Base-by-base conservation (phyloP, 1,139 yeast genomes). In the Candida anutae region DNA sequence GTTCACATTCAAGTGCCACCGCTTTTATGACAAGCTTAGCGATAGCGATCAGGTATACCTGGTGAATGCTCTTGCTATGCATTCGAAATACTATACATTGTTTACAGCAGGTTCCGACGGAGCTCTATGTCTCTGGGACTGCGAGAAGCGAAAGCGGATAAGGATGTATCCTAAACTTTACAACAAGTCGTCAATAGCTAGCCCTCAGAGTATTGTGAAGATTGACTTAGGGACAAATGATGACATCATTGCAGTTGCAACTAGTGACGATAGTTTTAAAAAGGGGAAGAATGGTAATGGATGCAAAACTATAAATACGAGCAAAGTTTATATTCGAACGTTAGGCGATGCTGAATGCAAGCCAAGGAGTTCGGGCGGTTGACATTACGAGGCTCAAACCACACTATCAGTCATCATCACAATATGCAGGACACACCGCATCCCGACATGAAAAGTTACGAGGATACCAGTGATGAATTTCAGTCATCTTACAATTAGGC, bases 1-100 rank as follows among this genome's bases (percentile, higher is more conserved):
- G 32, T 88, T 78, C 50, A 94, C 95, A 0, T 88, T 87, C 62
- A 77, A 85, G 44, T 82, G 95, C 40, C 96, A 88, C 50, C 58
- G 95, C 21, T 37, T 41, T 16, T 40, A 47, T 16, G 68, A 68
- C 34, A 53, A 55, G 29, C 35, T 39, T 20, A 55, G 62, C 16
- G 72, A 69, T 17, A 62, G 63, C 4, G 88, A 78, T 38, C 54
- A 75, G 27, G 94, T 83, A 2, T 77, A 73, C 25, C 94, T 95
- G 0, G 87, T 88, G 6, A 83, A 84, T 40, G 64, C 83, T 1
- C 47, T 85, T 6, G 62, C 63, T 10, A 79, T 80, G 44, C 70
- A 70, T 37, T 66, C 67, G 2, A 41, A 37, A 21, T 54, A 55
- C 31, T 56, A 59, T 12, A 64, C 74, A 1, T 31, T 37, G 5